Evolutionary conservation across 768 basidiomycete genomes (phyloP).

Genomic region (Tulasnella sp.): DNA sequence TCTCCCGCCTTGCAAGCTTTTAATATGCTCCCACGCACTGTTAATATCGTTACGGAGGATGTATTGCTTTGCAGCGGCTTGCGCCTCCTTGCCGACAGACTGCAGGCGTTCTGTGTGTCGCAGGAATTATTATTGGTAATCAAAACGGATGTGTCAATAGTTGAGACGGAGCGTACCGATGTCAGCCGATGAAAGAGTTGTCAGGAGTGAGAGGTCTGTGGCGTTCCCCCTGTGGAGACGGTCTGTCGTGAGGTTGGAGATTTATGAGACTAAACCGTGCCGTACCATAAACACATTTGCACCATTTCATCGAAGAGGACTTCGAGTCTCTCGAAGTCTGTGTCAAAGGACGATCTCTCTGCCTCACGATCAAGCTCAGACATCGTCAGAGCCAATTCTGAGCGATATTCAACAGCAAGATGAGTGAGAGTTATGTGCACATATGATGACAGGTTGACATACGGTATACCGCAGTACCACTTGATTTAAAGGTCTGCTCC

Average conservation of each 20-base stretch:
- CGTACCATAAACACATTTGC: conserved; percentile 78
- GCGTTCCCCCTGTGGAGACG: conserved; percentile 70
- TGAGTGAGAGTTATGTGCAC: not conserved
- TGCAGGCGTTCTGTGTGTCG: conserved; percentile 51
- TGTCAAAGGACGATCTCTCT: conserved; percentile 26
- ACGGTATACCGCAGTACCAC: conserved; percentile 69
- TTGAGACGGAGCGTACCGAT: no score
- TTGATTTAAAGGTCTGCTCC: conserved; percentile 66
- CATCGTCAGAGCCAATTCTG: conserved; percentile 67
- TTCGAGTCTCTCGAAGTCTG: conserved; percentile 43
- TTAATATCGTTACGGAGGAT: conserved; percentile 80
- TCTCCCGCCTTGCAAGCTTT: conserved; percentile 38
- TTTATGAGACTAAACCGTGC: not conserved
- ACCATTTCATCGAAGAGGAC: conserved; percentile 74
- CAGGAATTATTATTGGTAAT: no score
- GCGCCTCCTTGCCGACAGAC: conserved; percentile 68
- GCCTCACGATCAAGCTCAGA: conserved; percentile 49
- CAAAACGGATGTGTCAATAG: no score
- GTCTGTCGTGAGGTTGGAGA: not conserved
- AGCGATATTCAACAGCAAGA: not conserved
- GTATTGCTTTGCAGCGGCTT: conserved; percentile 59
- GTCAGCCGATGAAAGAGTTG: conserved; percentile 71
- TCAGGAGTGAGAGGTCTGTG: conserved; percentile 85
- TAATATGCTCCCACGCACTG: conserved; percentile 60
- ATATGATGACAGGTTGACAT: conserved; percentile 22